phyloP scores from a whole-genome alignment of 805 yeast species.

The Tetrapisispora nanseiensis region DNA sequence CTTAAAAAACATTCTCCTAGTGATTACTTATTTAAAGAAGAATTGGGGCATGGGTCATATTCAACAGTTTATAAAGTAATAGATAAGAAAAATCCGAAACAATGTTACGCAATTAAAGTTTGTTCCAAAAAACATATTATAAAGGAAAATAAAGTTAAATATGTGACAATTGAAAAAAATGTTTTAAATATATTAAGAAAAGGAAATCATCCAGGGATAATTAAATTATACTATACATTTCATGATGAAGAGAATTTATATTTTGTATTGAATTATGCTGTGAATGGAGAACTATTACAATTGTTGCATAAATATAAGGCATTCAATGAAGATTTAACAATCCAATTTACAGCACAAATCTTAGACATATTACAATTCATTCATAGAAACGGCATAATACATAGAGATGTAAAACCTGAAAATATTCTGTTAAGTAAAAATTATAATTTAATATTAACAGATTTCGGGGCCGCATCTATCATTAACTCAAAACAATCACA shows the following conservation, averaged over 20 bases:
- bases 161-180: constrained; percentile 89
- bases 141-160: constrained; percentile 87
- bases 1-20: constrained; percentile 25
- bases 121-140: constrained; percentile 88
- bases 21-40: constrained; percentile 28
- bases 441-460: constrained; percentile 85
- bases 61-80: constrained; percentile 86
- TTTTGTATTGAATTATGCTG: constrained; percentile 89
- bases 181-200: constrained; percentile 61
- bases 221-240: constrained; percentile 84
- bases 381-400: constrained; percentile 83
- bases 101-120: constrained; percentile 80
- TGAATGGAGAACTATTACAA: constrained; percentile 85
- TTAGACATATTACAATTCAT: constrained; percentile 87
- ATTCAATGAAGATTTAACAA: constrained; percentile 61
- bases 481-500: constrained; percentile 13
- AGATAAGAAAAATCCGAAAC: constrained; percentile 42
- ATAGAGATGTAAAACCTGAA: constrained; percentile 91
- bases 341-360: constrained; percentile 76
- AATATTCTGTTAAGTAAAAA: constrained; percentile 77
- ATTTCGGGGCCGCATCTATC: constrained; percentile 91
- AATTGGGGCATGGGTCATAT: constrained; percentile 88
- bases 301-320: constrained; percentile 54
- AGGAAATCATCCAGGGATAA: constrained; percentile 92
- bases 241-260: constrained; percentile 83